These are phyloP conservation scores for Boletus tomentosulus DNA, from an alignment of 768 basidiomycete genomes.

Conservation along the genomic window DNA sequence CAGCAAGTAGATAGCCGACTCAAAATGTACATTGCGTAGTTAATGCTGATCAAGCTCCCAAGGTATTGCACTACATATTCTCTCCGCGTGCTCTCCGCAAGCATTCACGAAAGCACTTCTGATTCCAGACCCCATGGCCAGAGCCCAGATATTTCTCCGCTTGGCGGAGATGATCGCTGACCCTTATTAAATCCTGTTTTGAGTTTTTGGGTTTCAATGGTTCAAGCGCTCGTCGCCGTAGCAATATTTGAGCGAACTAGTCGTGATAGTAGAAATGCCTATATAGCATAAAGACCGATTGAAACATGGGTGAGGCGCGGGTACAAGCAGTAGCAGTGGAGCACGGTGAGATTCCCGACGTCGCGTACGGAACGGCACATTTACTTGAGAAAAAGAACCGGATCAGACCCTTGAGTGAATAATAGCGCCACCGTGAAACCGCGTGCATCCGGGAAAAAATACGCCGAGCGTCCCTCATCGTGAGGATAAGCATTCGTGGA, in stretches of 20 bases:
- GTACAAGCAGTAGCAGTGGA: not conserved
- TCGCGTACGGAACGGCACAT: not conserved
- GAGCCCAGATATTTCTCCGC: constrained; percentile 13
- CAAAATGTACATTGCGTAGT: not conserved
- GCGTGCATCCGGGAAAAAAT: not conserved
- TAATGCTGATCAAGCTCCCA: not conserved
- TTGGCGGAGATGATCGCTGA: constrained; percentile 6
- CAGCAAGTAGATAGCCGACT: too few relatives aligned
- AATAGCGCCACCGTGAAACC: not conserved
- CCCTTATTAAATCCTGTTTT: constrained; percentile 3
- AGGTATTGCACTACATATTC: too few relatives aligned
- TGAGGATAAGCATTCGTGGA: not conserved
- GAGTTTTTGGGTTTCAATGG: constrained; percentile 5
- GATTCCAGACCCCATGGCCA: not conserved
- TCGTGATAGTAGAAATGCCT: not conserved
- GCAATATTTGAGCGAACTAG: not conserved
- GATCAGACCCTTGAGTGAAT: not conserved
- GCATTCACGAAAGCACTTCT: not conserved
- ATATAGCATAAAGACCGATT: not conserved
- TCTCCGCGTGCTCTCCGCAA: not conserved
- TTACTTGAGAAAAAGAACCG: not conserved
- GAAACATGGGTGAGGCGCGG: not conserved
- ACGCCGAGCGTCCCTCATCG: not conserved
- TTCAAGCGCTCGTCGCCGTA: not conserved
- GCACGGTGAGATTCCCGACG: not conserved